Evolutionary conservation across 140 eudicot genomes (phyloP).

Genomic region (Anethum foeniculum): DNA sequence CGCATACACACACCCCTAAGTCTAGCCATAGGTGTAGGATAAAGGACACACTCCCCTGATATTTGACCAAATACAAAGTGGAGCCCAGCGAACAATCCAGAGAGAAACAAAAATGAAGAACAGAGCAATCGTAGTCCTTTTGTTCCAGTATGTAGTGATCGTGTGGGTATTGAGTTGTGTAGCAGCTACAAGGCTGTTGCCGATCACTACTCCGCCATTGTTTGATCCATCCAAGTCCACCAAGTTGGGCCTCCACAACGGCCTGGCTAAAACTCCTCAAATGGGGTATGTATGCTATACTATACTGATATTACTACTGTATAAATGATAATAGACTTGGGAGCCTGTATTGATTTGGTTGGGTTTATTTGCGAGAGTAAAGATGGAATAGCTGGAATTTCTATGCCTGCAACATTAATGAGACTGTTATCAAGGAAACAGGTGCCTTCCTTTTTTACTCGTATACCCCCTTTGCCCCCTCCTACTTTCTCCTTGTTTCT

Average conservation of each 20-base stretch:
- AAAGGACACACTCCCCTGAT: no score
- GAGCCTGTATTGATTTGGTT: not conserved
- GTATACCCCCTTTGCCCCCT: no score
- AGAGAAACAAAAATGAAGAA: not conserved
- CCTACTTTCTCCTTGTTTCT: no score
- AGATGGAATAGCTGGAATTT: conserved; percentile 98
- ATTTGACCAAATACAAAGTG: not conserved
- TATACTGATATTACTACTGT: no score
- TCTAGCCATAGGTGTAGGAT: not conserved
- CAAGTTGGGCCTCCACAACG: conserved; percentile 54
- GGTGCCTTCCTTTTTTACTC: conserved; percentile 28
- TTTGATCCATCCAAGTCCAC: conserved; percentile 69
- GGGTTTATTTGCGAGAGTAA: conserved; percentile 22
- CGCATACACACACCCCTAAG: no score
- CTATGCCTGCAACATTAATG: conserved; percentile 76
- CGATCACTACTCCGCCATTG: conserved; percentile 38
- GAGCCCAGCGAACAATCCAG: not conserved
- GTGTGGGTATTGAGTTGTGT: not conserved
- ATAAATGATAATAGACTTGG: no score
- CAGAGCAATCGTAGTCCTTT: not conserved
- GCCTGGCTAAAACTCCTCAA: conserved; percentile 81
- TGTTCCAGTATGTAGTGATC: not conserved
- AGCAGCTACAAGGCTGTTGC: conserved; percentile 29
- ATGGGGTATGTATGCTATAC: conserved; percentile 58
- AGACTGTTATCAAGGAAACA: conserved; percentile 80